Conservation (phyloP, 257 asterid species). For the Rubia yunnanensis region DNA sequence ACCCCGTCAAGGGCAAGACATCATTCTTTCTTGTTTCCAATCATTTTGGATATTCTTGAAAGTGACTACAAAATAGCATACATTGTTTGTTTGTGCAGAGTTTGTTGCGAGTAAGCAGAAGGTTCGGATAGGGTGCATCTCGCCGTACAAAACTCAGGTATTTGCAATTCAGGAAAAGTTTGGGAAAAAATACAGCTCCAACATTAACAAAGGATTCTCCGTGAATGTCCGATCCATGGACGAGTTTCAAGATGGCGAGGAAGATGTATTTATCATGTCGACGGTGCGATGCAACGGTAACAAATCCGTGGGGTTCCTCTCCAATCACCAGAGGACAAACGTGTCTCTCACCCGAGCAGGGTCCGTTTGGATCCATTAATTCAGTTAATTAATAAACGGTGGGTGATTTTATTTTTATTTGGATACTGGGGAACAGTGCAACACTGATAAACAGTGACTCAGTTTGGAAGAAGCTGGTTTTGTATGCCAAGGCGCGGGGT, state of each 20-base stretch:
- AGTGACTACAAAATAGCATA: no score
- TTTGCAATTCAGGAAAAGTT: no score
- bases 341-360: conserved; percentile 72
- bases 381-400: no score
- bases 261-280: conserved; percentile 62
- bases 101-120: conserved; percentile 24
- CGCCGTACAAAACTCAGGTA: no score
- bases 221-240: conserved; percentile 63
- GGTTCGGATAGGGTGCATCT: conserved; percentile 62
- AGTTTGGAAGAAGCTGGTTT: conserved; percentile 47
- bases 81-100: conserved; percentile 23
- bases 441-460: conserved; percentile 49
- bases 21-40: no score
- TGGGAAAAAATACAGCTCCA: conserved; percentile 41
- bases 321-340: no score
- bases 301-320: conserved; percentile 65
- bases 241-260: conserved; percentile 87
- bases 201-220: conserved; percentile 39
- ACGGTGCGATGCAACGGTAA: conserved; percentile 56
- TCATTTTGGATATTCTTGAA: no score
- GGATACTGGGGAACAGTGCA: conserved; percentile 59
- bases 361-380: conserved; percentile 12
- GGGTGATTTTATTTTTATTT: neutral
- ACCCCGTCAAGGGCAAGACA: conserved; percentile 34
- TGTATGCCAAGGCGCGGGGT: conserved; percentile 48